Evolutionary conservation across 306 rosid genomes (phyloP), one percentile per base, ranked within the genome.

Genomic region (Mimosa bimucronata): DNA sequence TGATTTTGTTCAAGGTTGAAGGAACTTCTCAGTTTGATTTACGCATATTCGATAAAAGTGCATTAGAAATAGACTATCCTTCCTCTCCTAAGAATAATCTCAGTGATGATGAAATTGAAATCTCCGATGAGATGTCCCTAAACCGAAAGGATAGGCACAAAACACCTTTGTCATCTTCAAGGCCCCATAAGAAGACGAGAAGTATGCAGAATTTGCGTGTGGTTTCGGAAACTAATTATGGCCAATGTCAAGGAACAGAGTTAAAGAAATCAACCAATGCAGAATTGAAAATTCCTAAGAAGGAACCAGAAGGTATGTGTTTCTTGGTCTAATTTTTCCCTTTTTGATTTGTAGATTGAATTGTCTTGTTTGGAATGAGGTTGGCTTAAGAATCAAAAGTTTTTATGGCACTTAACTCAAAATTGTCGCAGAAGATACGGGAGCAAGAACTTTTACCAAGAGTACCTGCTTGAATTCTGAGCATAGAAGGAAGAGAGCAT

Each of bases 71-170:
- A 64, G 69, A 64, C 10, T 64, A 64, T 64, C 42, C 23, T 16
- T 31, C 28, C 26, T 65, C 25, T 31, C 25, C 44, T 16, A 34
- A 31, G 21, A 21, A 65, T 0, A 6, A 77, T 5, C 42, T 64
- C 18, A 40, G 5, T 37, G 82, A 82, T 29, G 79, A 71, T 9
- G 28, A 60, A 7, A 15, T 41, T 66, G 50, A 83, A 37, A 25
- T 31, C 30, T 55, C 57, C 46, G 55, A 66, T 55, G 79, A 73
- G 66, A 57, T 8, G 42, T 16, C 31, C 31, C 12, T 61, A 37
- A 66, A 85, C 71, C 68, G 79, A 67, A 84, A 79, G 78, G 69
- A 87, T 23, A 65, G 30, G 57, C n/a, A 4, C 14, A 78, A 73
- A 65, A 45, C 67, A 12, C 23, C 42, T 58, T 18, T 37, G 45